Base-by-base conservation (phyloP, 2,329 filamentous ascomycete genomes). In the Aspergillus floridensis region DNA sequence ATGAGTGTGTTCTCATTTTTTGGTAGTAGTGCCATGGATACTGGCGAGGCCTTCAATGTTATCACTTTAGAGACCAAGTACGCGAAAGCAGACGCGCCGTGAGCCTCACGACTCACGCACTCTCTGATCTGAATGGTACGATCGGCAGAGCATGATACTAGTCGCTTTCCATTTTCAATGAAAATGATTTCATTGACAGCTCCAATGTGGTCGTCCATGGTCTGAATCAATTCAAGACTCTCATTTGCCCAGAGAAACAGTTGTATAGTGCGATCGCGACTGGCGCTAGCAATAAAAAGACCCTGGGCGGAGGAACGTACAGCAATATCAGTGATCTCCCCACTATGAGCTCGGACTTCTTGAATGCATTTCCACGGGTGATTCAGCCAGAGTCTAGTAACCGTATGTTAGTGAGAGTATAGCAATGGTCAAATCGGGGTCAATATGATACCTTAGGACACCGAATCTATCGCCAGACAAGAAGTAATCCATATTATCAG, bases 201-300 rank as follows among this genome's bases (percentile, higher is more conserved):
- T 22, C 92, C 91, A 31, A 92, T 87, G 74, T 98, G 96, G 66
- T 99, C 93, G 58, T 91, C 87, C 70, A 98, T 84, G 0, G 95
- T 99, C 74, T 99, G 95, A 54, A 96, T 85, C 59, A 97, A 84
- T 59, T 90, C 85, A 74, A 96, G 89, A 2, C 76, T 77, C 2
- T 86, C 83, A 12, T 76, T 79, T 1, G 78, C 77, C 24, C 81
- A 81, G 61, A 85, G 82, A 72, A 97, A 98, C n/a, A 99, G 79
- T 73, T 99, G 95, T 1, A 93, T 86, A n/a, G 90, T 96, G 53
- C 95, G 88, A 75, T 99, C 95, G 65, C 95, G 85, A 38, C 92
- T 91, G 71, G 89, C 93, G 11, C 88, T 92, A 19, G 91, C 93
- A 66, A 98, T 81, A 49, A 96, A 79, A 38, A 86, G 83, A 50